These are phyloP conservation scores for Entelexis paramagnoliae DNA, from an alignment of 1,139 yeast genomes.

Conservation along the genomic window DNA sequence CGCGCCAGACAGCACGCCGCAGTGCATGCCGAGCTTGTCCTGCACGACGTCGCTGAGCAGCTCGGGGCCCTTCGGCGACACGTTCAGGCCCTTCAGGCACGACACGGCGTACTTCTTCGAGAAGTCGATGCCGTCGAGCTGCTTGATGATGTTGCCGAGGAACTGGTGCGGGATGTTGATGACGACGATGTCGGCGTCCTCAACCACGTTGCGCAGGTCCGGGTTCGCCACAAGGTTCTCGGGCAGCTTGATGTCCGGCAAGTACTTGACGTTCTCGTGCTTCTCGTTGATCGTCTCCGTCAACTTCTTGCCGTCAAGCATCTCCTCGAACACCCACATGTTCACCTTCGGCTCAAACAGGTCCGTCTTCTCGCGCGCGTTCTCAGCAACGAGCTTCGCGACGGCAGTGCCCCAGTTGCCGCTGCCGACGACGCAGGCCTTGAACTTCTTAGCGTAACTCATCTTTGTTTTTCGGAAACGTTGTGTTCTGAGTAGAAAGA, in stretches of 20 bases:
- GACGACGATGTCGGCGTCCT: constrained; percentile 69
- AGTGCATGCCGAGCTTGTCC: constrained; percentile 66
- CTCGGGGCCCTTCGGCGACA: constrained; percentile 66
- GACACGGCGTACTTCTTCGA: constrained; percentile 74
- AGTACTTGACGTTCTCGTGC: constrained; percentile 80
- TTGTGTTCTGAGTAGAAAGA: not conserved
- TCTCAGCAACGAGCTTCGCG: constrained; percentile 87
- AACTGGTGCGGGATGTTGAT: constrained; percentile 95
- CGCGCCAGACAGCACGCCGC: constrained; percentile 94
- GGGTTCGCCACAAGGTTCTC: constrained; percentile 76
- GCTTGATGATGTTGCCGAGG: constrained; percentile 58
- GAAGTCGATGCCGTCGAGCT: constrained; percentile 62
- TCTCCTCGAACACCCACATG: constrained; percentile 94
- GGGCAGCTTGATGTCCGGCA: constrained; percentile 75
- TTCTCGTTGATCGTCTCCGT: constrained; percentile 77
- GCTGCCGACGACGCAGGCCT: constrained; percentile 36
- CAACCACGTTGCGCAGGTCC: constrained; percentile 58
- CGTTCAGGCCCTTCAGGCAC: constrained; percentile 87
- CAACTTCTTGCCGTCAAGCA: constrained; percentile 49
- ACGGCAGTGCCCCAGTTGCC: constrained; percentile 74
- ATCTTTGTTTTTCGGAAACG: not conserved
- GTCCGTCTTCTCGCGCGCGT: constrained; percentile 55
- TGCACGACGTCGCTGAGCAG: constrained; percentile 66
- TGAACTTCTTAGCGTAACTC: constrained; percentile 25
- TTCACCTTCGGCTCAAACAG: constrained; percentile 59